Evolutionary conservation across 2,329 filamentous ascomycete genomes (phyloP).

Genomic region (Fusarium sp.): DNA sequence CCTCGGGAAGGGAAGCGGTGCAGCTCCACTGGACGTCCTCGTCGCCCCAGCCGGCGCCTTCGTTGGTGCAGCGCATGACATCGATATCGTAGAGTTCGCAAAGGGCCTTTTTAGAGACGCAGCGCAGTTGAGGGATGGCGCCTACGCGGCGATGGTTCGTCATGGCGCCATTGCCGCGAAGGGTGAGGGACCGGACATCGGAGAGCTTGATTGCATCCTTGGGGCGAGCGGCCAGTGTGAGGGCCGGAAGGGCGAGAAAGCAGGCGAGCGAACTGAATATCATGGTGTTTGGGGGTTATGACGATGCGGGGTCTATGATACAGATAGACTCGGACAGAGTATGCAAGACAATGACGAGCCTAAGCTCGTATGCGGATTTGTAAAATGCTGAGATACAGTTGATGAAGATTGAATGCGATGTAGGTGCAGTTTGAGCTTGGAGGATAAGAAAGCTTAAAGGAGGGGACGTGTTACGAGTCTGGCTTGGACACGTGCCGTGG

Average conservation of each 20-base stretch:
- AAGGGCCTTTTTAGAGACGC: conserved; percentile 71
- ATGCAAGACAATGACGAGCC: conserved; percentile 4
- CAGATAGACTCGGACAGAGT: background rate
- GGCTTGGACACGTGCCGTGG: conserved; percentile 23
- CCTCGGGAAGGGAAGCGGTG: conserved; percentile 66
- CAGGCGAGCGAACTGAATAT: conserved; percentile 37
- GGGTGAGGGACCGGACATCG: conserved; percentile 78
- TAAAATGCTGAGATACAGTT: background rate
- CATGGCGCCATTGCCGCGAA: conserved; percentile 68
- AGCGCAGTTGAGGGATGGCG: conserved; percentile 81
- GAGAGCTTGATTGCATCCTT: conserved; percentile 66
- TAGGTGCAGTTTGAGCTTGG: background rate
- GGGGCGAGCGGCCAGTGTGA: conserved; percentile 45
- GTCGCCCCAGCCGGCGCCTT: conserved; percentile 78
- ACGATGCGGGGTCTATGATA: conserved; percentile 1
- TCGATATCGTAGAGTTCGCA: conserved; percentile 79
- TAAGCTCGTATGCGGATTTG: conserved; percentile 4
- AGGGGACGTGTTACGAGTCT: background rate
- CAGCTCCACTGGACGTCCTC: conserved; percentile 95
- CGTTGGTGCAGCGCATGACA: conserved; percentile 88
- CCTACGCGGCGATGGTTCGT: conserved; percentile 81
- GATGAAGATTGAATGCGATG: background rate
- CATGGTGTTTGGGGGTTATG: conserved; percentile 40
- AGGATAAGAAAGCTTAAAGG: background rate
- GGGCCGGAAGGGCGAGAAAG: conserved; percentile 40